Base-by-base conservation (phyloP, 2,329 filamentous ascomycete species). In the Trichoderma sp. region DNA sequence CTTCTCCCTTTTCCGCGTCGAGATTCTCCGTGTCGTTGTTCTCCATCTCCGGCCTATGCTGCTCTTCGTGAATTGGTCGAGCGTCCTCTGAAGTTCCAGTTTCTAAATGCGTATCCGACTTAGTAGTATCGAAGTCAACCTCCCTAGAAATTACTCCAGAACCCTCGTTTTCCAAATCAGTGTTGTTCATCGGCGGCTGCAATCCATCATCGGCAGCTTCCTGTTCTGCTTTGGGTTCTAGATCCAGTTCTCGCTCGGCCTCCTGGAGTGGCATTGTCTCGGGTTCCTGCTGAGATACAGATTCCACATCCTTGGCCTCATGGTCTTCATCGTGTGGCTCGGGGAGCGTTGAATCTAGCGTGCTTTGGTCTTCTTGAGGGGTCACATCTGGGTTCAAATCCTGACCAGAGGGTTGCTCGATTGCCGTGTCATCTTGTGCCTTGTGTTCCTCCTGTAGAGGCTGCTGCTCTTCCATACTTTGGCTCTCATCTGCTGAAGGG, bases 241-340 rank as follows among this genome's bases (percentile, higher is more conserved):
- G 34, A 32, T 65, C 15, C 34, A 32, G 18, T 51, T 63, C 69
- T 30, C 18, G 11, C 11, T 56, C 56, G 2, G 15, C 21, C 36
- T 65, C 30, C n/a, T 65, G 60, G 12, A 72, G 73, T 72, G 71
- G 72, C 28, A 71, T 74, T 68, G 72, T 75, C 72, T 80, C 73
- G 72, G 76, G 73, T 74, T 79, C 76, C 76, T 80, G 77, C 74
- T 75, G 73, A 72, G 73, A 73, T 74, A 77, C 73, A 77, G 74
- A 75, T 74, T 77, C 78, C 73, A 73, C 73, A 73, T 78, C 74
- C 76, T 80, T 79, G 78, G 78, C 74, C 69, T 81, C 80, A 72
- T 81, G 78, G 72, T 81, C 80, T 60, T 34, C 57, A 21, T 60
- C 15, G 9, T 24, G 28, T 60, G 3, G 8, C 72, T 80, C 76